A percentile compares a stretch with the other conserved stretches of the same genome.
Conservation (phyloP, 768 basidiomycete genomes). For the Boletellus ananiceps region DNA sequence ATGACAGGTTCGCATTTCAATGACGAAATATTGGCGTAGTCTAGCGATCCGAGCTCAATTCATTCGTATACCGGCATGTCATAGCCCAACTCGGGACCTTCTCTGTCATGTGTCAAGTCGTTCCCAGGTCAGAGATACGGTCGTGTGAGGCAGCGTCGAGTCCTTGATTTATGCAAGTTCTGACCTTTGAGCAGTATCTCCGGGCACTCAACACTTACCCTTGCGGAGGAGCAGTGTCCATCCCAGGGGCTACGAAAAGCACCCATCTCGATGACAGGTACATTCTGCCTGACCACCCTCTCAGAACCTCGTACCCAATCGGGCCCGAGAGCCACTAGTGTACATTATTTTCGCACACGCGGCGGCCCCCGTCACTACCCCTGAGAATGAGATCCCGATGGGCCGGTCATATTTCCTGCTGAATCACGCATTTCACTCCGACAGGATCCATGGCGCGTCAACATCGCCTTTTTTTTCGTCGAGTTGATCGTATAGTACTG, state of each 20-base stretch:
- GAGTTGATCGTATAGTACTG: neutral
- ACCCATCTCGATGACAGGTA: neutral
- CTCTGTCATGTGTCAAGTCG: neutral
- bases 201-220: neutral
- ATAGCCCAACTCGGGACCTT: neutral
- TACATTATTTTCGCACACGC: neutral
- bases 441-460: neutral
- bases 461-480: neutral
- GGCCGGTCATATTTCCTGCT: too few relatives aligned
- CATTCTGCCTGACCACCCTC: neutral
- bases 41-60: neutral
- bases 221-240: neutral
- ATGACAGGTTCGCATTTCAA: neutral
- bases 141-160: neutral
- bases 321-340: neutral
- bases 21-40: neutral
- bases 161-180: neutral
- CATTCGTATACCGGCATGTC: neutral
- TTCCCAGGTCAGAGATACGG: constrained; percentile 2
- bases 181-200: neutral
- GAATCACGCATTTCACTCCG: too few relatives aligned
- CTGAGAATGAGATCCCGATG: neutral
- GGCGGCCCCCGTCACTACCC: neutral
- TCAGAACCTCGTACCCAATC: neutral
- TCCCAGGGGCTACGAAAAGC: neutral